Evolutionary conservation across 345 rosid species (phyloP).

Genomic region (Corymbia maculata): DNA sequence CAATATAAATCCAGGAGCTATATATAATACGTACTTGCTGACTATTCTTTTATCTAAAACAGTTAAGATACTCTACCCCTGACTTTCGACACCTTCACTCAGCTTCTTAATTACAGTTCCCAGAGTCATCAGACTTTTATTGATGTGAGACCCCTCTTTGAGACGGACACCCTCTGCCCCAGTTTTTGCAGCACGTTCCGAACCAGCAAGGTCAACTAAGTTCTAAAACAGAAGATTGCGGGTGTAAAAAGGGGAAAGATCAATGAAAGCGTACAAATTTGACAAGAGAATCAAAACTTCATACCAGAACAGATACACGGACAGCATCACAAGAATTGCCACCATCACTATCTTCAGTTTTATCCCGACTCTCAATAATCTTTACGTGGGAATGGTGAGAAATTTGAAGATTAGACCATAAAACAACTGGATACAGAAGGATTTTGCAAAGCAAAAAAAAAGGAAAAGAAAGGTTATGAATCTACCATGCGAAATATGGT

Average conservation of each 20-base stretch:
- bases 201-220: constrained; percentile 97
- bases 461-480: not conserved
- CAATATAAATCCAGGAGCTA: not conserved
- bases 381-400: constrained; percentile 12
- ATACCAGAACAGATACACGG: constrained; percentile 89
- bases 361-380: constrained; percentile 94
- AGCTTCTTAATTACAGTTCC: constrained; percentile 89
- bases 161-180: constrained; percentile 98
- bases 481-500: constrained; percentile 96
- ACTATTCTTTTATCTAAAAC: not conserved
- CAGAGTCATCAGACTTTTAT: constrained; percentile 88
- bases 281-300: not conserved
- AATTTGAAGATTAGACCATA: not conserved
- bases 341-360: constrained; percentile 45
- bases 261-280: not conserved
- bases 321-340: constrained; percentile 82
- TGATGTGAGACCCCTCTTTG: constrained; percentile 93
- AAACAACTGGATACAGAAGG: not conserved
- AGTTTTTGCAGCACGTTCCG: constrained; percentile 97
- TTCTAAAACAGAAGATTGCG: constrained; percentile 29
- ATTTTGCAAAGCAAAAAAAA: not conserved
- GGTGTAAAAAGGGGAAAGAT: not conserved
- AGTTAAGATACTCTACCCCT: constrained; percentile 42
- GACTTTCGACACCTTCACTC: constrained; percentile 94
- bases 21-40: not conserved